phyloP scores from a whole-genome alignment of 148 eudicot genomes.

The Cornus kousa region DNA sequence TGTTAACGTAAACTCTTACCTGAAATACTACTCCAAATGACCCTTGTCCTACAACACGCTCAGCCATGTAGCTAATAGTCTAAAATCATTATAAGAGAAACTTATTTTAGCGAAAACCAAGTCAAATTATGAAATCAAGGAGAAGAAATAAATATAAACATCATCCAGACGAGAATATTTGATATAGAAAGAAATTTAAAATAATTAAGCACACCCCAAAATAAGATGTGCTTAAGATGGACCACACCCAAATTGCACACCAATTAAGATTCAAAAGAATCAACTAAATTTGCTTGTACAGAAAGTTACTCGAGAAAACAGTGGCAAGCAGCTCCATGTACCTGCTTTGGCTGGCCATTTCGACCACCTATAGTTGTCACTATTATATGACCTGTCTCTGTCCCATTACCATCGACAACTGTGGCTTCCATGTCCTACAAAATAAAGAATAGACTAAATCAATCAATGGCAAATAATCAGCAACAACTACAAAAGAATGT shows the following conservation, averaged over 20 bases:
- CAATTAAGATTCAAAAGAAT: neutral
- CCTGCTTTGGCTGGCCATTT: conserved; percentile 90
- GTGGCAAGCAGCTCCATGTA: conserved; percentile 15
- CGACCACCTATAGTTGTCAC: conserved; percentile 75
- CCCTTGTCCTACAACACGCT: conserved; percentile 61
- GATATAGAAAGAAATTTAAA: neutral
- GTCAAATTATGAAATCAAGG: neutral
- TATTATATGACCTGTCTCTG: conserved; percentile 83
- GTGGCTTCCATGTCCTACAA: conserved; percentile 72
- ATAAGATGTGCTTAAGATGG: neutral
- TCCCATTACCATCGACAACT: conserved; percentile 74
- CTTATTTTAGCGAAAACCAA: neutral
- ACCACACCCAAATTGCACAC: neutral
- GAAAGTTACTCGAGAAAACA: neutral
- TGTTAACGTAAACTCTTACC: conserved; percentile 22
- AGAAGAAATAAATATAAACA: neutral
- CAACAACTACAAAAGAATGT: neutral
- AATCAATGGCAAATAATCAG: neutral
- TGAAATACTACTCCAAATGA: conserved; percentile 69
- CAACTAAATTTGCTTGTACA: neutral
- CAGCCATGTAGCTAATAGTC: conserved; percentile 71
- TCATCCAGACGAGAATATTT: neutral
- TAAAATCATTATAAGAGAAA: conserved; percentile 15
- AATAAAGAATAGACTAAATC: neutral
- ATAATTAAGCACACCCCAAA: neutral